Conservation (phyloP, 129 eudicot genomes). For the sunflower (Helianthus annuus) region HanXRQr2.0-SUNRISE NC_035436.2:173846935-173847434, state of each 20-base stretch:
- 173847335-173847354: background rate
- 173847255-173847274: constrained; percentile 38
- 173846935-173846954: too few relatives aligned
- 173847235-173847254: constrained; percentile 25
- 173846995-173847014: too few relatives aligned
- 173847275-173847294: constrained; percentile 31
- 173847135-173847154: background rate
- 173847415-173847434: too few relatives aligned
- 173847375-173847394: too few relatives aligned
- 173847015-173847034: background rate
- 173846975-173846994: too few relatives aligned
- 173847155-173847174: background rate
- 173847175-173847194: background rate
- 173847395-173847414: too few relatives aligned
- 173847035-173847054: background rate
- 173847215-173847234: constrained; percentile 7
- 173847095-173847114: background rate
- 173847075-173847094: background rate
- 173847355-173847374: background rate
- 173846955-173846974: too few relatives aligned
- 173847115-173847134: background rate
- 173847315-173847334: constrained; percentile 25
- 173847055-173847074: background rate
- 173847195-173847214: background rate
- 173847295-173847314: constrained; percentile 28